Conservation (phyloP, 768 basidiomycete genomes). For the Amanita rimosa region DNA sequence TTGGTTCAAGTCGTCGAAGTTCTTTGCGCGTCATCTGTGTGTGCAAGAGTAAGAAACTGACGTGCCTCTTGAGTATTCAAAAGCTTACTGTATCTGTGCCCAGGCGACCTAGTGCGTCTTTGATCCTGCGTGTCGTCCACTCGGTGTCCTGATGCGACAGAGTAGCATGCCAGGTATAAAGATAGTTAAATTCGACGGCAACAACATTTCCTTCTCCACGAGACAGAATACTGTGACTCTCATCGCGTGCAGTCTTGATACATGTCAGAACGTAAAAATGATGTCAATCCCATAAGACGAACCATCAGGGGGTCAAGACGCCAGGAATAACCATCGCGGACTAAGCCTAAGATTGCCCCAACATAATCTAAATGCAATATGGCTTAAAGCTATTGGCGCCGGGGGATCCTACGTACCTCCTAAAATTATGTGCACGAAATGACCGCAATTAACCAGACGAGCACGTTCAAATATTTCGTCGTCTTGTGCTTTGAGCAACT, state of each 20-base stretch:
- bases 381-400: not conserved
- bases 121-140: conserved; percentile 44
- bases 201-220: conserved; percentile 68
- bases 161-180: conserved; percentile 59
- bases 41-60: not conserved
- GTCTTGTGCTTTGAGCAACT: conserved; percentile 36
- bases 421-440: conserved; percentile 61
- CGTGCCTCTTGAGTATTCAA: not conserved
- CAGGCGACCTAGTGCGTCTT: conserved; percentile 25
- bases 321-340: conserved; percentile 54
- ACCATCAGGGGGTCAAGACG: conserved; percentile 59
- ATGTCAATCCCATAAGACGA: conserved; percentile 6
- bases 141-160: conserved; percentile 40
- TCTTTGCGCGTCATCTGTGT: not conserved
- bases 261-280: not conserved
- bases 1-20: not conserved
- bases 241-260: conserved; percentile 36
- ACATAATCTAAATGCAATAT: conserved; percentile 44
- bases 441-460: conserved; percentile 63
- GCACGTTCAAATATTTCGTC: conserved; percentile 70
- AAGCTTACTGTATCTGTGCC: conserved; percentile 27
- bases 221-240: conserved; percentile 39
- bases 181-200: conserved; percentile 65
- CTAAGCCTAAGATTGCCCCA: conserved; percentile 60
- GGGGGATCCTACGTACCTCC: conserved; percentile 22